Evolutionary conservation across 768 basidiomycete species (phyloP).

Genomic region (Rhodotorula taiwanensis): DNA sequence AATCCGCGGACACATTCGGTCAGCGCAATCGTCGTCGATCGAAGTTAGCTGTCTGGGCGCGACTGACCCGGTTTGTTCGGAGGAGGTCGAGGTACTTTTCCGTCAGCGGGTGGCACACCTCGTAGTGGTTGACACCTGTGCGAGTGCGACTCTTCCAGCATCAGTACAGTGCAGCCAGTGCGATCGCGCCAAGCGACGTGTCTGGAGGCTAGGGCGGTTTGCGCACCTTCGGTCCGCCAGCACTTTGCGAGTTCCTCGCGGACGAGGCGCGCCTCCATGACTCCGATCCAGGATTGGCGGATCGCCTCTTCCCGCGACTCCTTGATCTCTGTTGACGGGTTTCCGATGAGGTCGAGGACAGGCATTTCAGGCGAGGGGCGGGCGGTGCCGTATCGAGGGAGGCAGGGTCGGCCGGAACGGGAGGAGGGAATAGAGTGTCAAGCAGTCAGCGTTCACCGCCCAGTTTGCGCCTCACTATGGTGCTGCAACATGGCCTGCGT

Average conservation of each 20-base stretch:
- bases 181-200: too few species aligned
- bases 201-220: background rate
- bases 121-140: conserved; percentile 37
- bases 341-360: too few species aligned
- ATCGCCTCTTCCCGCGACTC: conserved; percentile 60
- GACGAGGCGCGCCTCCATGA: conserved; percentile 86
- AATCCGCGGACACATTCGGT: too few species aligned
- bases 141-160: background rate
- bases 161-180: too few species aligned
- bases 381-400: background rate
- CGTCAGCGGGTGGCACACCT: conserved; percentile 36
- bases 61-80: conserved; percentile 33
- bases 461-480: too few species aligned
- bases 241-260: conserved; percentile 83
- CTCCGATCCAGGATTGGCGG: conserved; percentile 86
- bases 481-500: too few species aligned
- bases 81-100: conserved; percentile 37
- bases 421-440: background rate
- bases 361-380: background rate
- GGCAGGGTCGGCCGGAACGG: background rate
- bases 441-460: too few species aligned
- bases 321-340: conserved; percentile 24
- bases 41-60: background rate
- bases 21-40: background rate
- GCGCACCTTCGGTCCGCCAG: conserved; percentile 63